Conservation (phyloP, 2,329 filamentous ascomycete species). For the Hymenotorrendiella dingleyae region DNA sequence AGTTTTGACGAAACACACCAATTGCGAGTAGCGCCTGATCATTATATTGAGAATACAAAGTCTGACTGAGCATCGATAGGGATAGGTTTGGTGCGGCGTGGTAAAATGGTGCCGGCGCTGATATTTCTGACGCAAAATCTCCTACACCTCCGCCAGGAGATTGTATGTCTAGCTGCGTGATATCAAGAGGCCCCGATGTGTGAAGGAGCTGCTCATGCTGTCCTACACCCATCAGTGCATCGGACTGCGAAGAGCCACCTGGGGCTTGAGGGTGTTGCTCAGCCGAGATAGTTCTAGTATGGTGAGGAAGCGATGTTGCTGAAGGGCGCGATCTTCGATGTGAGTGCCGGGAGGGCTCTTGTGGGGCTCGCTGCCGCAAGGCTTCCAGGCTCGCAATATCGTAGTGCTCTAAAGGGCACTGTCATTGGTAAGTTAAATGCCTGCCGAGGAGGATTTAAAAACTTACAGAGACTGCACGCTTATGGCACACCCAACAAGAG, state of each 20-base stretch:
- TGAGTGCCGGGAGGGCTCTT: not conserved
- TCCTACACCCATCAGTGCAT: constrained; percentile 21
- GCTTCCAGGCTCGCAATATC: constrained; percentile 23
- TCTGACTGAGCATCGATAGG: constrained; percentile 2
- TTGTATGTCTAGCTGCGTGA: constrained; percentile 8
- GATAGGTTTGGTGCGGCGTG: constrained; percentile 3
- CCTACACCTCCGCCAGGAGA: constrained; percentile 11
- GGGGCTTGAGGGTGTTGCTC: constrained; percentile 7
- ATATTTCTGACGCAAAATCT: constrained; percentile 9
- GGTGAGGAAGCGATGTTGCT: constrained; percentile 2
- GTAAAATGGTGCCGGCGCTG: constrained; percentile 4
- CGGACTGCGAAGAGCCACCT: constrained; percentile 10
- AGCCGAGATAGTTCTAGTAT: constrained; percentile 1
- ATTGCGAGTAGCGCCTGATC: constrained; percentile 20
- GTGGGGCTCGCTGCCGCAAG: constrained; percentile 4
- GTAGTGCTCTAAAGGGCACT: constrained; percentile 28
- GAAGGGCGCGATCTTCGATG: constrained; percentile 11
- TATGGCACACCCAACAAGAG: constrained; percentile 21
- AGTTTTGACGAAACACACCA: constrained; percentile 11
- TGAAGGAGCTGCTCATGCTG: constrained; percentile 9
- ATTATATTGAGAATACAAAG: constrained; percentile 17
- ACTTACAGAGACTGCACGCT: constrained; percentile 19
- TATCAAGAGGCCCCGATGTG: not conserved
- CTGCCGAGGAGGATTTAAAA: not conserved
- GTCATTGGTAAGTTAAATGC: not conserved